Evolutionary conservation across 495 filamentous ascomycete species (phyloP).

Genomic region (Aspergillus cavernicola): DNA sequence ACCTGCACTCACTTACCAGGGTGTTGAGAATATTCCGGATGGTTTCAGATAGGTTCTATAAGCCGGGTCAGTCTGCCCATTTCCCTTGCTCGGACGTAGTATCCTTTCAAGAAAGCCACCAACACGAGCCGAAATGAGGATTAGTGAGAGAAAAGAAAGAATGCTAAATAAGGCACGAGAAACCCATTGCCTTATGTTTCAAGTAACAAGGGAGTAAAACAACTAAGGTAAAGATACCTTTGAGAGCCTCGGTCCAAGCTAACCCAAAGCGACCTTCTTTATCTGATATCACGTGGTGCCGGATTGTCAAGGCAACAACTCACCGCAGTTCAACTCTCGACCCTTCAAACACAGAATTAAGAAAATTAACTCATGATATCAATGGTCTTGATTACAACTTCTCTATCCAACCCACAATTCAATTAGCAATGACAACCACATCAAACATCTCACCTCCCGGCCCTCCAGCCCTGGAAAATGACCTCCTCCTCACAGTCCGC

Average conservation of each 20-base stretch:
- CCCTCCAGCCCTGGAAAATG: slow-evolving; percentile 20
- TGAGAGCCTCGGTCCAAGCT: too few species aligned
- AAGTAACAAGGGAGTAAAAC: too few species aligned
- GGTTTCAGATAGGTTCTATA: too few species aligned
- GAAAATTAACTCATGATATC: background rate
- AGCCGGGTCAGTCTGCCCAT: too few species aligned
- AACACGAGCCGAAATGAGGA: too few species aligned
- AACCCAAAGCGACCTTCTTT: background rate
- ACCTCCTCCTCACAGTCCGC: slow-evolving; percentile 74
- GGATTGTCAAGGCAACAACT: slow-evolving; percentile 16
- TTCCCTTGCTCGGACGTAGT: too few species aligned
- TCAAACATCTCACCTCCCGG: slow-evolving; percentile 13
- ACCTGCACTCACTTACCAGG: too few species aligned
- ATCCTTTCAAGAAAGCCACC: too few species aligned
- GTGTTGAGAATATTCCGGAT: too few species aligned
- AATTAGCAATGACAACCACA: slow-evolving; percentile 5
- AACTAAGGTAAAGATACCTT: background rate
- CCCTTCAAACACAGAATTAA: background rate
- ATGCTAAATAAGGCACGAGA: too few species aligned
- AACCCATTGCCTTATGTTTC: too few species aligned
- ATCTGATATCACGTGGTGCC: slow-evolving; percentile 16
- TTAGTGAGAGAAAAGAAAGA: too few species aligned
- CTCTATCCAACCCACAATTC: background rate
- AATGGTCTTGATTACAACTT: background rate
- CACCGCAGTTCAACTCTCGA: background rate